Evolutionary conservation across 768 basidiomycete genomes (phyloP), one percentile per base, ranked within the genome.

Genomic region (Boletus vermiculosoides): DNA sequence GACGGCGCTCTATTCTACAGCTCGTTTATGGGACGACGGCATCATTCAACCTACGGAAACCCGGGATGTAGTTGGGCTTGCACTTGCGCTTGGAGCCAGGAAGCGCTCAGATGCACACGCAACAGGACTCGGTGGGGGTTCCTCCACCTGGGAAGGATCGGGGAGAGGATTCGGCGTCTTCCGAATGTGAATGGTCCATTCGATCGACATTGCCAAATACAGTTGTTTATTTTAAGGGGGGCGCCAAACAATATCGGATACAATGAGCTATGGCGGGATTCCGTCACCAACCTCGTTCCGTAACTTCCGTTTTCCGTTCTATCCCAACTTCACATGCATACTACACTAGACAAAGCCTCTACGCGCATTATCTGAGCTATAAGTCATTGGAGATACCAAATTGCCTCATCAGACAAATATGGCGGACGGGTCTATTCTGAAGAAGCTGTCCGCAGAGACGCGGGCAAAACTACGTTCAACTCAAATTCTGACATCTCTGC

Each of bases 21-120:
- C 94, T 12, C 84, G 92, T n/a, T 74, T 98, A 54, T 97, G 92
- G 94, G 94, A 94, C 65, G 92, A 94, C 63, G 92, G 92, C 3
- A 89, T 97, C 55, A 93, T 98, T 71, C 83, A 81, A 62, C 94
- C 95, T 5, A 83, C 83, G 10, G 94, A 97, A 65, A 97, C 94
- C 0, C 79, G 94, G 54, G 88, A 94, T 71, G 86, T 90, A 1
- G 80, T 97, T 44, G 95, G 94, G 6, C 78, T 98, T 6, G 90
- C 86, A n/a, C 81, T 98, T 9, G 89, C 87, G 11, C 77, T 98
- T n/a, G 83, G 89, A 48, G 81, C 80, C 28, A 77, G 83, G 59
- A 74, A 76, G 61, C 70, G 72, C 52, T 55, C 53, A 28, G 54
- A 60, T 54, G 41, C 57, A 55, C 55, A 28, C 55, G 60, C 3